Evolutionary conservation across 441 rosid genomes (phyloP), one percentile per base, ranked within the genome.

Genomic region (Iberis amara): DNA sequence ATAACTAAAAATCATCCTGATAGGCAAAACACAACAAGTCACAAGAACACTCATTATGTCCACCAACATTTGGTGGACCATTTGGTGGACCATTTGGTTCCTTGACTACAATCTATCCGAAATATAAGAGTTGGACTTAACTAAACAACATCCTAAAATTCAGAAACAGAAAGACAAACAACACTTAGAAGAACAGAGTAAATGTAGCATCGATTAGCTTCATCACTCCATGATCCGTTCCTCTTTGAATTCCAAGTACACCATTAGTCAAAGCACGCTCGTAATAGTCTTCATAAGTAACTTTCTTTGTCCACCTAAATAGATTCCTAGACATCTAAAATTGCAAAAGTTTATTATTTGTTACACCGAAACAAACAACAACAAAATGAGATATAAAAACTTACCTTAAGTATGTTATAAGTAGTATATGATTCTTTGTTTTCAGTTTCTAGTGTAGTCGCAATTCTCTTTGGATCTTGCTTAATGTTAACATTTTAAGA

Each of bases 361-460:
- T 57, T 50, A 64, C 27, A 38, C 21, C 37, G 21, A 18, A 18
- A 18, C 21, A 18, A 18, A 18, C 21, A 18, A 18, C 21, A 18
- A 18, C 3, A 18, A 18, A 18, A 18, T 18, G 21, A 18, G 21
- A 18, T 18, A 18, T 18, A 45, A 32, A 24, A 37, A 8, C 30
- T 36, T 57, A 83, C 96, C 95, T 86, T 88, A 46, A 92, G 78
- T 96, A 88, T 89, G 74, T 92, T 92, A 64, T 88, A 84, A 28
- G 96, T 92, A 8, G 99, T 78, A 70, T 96, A 86, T 14, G 94
- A 92, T 70, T 92, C 99, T 61, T 92, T 94, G 61, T 77, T 86
- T 68, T 92, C 96, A 0, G 81, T 40, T 35, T 52, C 55, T 42
- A 86, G 61, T 8, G 86, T 69, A 54, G 56, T 66, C 4, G 94